A percentile compares a stretch with the other conserved stretches of the same genome.
These are phyloP conservation scores for Irpex lacteus DNA, from an alignment of 1,284 basidiomycete species.

Conservation along the genomic window DNA sequence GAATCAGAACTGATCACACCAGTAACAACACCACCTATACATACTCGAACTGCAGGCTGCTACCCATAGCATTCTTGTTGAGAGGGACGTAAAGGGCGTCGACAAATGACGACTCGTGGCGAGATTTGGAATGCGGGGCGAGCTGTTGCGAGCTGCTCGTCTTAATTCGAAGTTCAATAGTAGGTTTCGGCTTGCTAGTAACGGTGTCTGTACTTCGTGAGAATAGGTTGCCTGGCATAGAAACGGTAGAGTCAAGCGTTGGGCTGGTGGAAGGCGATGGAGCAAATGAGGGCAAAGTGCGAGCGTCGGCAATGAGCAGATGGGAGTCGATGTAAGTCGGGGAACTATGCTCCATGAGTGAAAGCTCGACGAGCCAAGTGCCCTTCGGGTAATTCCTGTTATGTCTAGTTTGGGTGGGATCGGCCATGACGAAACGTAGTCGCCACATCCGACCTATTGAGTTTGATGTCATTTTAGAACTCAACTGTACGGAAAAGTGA, in stretches of 20 bases:
- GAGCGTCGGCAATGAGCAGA: conserved; percentile 47
- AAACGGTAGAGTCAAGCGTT: not conserved
- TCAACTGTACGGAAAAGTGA: not conserved
- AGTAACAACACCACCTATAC: conserved; percentile 23
- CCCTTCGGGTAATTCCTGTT: conserved; percentile 29
- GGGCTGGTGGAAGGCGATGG: conserved; percentile 14
- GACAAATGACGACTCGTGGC: conserved; percentile 15
- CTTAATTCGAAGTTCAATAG: conserved; percentile 42
- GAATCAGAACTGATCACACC: not conserved
- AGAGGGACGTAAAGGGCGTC: conserved; percentile 40
- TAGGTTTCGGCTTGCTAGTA: conserved; percentile 31
- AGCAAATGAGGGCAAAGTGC: conserved; percentile 15
- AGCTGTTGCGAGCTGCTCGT: conserved; percentile 27
- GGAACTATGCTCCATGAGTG: conserved; percentile 55
- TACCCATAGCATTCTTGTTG: conserved; percentile 41
- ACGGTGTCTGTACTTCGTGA: conserved; percentile 1
- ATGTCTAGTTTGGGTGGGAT: conserved; percentile 10
- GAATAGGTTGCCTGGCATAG: not conserved
- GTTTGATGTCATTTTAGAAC: not conserved
- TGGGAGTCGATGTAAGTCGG: conserved; percentile 59
- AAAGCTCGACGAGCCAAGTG: conserved; percentile 55
- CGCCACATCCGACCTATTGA: conserved; percentile 60
- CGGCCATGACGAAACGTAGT: conserved; percentile 47
- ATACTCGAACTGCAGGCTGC: conserved; percentile 56
- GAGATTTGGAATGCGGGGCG: conserved; percentile 14